A percentile compares a stretch with the other conserved stretches of the same genome.
Conservation (phyloP, 495 filamentous ascomycete genomes). For the Trichodelitschia bisporula region DNA sequence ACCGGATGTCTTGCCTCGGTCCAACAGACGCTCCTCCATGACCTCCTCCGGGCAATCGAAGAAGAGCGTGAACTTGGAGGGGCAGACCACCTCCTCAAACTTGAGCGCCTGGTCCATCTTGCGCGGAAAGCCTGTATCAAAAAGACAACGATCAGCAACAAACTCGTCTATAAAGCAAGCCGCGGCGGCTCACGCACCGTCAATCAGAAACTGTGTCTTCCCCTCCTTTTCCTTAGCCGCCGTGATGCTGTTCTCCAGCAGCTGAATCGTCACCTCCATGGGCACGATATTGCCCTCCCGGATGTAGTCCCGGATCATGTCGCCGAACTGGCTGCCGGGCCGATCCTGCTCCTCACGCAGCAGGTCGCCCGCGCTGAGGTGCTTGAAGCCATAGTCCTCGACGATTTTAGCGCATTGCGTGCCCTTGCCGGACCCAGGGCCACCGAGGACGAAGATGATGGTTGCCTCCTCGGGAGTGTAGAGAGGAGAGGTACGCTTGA, state of each 20-base stretch:
- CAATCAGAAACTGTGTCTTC: conserved; percentile 55
- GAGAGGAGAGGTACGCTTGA: conserved; percentile 33
- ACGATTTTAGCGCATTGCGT: conserved; percentile 81
- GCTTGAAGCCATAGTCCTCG: conserved; percentile 70
- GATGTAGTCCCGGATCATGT: conserved; percentile 76
- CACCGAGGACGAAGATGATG: conserved; percentile 70
- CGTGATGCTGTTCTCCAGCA: conserved; percentile 83
- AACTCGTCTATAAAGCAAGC: too few relatives aligned
- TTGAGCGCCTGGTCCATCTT: conserved; percentile 89
- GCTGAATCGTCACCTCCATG: conserved; percentile 89
- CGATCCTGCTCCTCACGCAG: conserved; percentile 83
- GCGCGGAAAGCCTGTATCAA: conserved; percentile 49
- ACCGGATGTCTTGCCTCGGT: conserved; percentile 79
- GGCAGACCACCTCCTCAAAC: conserved; percentile 77
- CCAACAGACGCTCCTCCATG: conserved; percentile 59
- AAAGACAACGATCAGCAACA: too few relatives aligned
- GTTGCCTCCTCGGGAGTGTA: conserved; percentile 63
- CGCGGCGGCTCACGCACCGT: conserved; percentile 20
- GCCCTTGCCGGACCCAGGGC: conserved; percentile 56
- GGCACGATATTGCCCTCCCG: conserved; percentile 84
- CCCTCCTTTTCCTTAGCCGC: conserved; percentile 23
- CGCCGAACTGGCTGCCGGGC: conserved; percentile 60
- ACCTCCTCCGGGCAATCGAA: conserved; percentile 73
- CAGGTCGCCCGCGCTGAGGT: conserved; percentile 82
- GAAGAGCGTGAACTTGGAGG: conserved; percentile 64